These are phyloP conservation scores for Solanum sejunctum DNA, from an alignment of 257 asterid genomes.

Conservation along the genomic window DNA sequence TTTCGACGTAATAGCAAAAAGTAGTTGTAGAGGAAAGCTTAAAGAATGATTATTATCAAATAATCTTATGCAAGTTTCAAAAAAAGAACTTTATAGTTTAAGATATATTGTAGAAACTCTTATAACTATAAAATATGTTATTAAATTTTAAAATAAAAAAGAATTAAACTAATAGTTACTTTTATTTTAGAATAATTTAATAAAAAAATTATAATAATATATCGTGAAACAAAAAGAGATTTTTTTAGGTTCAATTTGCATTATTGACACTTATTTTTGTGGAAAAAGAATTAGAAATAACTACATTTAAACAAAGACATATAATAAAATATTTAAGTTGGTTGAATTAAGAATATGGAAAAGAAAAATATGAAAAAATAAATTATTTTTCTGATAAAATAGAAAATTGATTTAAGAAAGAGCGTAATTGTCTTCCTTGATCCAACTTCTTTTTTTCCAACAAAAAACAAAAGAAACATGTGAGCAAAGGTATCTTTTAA, in stretches of 20 bases:
- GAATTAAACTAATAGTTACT: too few relatives aligned
- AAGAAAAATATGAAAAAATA: background rate
- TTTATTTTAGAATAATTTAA: too few relatives aligned
- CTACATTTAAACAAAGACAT: background rate
- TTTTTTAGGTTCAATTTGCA: background rate
- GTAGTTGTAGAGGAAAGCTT: too few relatives aligned
- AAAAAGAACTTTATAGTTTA: background rate
- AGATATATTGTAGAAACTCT: too few relatives aligned
- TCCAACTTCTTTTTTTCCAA: background rate
- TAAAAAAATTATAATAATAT: too few relatives aligned
- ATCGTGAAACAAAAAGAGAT: background rate
- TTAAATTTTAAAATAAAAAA: too few relatives aligned
- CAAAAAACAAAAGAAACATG: background rate
- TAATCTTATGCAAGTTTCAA: fast-evolving
- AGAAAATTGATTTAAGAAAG: background rate
- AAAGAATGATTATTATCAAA: background rate
- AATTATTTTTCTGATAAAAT: background rate
- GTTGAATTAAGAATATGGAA: background rate
- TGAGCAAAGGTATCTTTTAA: background rate
- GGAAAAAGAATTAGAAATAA: background rate
- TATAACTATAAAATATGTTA: too few relatives aligned
- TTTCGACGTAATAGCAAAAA: too few relatives aligned
- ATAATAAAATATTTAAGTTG: background rate
- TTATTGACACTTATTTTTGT: background rate
- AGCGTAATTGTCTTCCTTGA: background rate